phyloP scores from a whole-genome alignment of 352 stramenopile species.

The Elongisporangium undulatum region DNA sequence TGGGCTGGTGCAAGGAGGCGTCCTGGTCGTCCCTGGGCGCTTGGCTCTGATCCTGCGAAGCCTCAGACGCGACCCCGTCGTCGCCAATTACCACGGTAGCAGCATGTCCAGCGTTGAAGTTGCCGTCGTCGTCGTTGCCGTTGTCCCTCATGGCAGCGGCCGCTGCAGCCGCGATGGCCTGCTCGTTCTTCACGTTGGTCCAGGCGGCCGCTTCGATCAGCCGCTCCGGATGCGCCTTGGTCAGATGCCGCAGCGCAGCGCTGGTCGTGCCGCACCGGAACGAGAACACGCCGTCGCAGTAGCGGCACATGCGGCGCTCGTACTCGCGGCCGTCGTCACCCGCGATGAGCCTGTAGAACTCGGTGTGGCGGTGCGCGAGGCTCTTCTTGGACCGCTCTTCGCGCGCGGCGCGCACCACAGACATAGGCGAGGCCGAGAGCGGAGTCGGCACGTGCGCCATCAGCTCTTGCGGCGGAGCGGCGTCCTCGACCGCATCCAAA shows the following conservation, averaged over 20 bases:
- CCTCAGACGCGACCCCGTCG: neutral
- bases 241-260: constrained; percentile 44
- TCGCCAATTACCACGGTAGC: neutral
- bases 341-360: constrained; percentile 13
- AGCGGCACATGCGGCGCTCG: constrained; percentile 35
- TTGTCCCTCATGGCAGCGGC: neutral
- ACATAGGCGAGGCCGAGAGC: neutral
- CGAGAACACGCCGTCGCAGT: constrained; percentile 42
- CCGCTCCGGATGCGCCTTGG: constrained; percentile 23
- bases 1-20: neutral
- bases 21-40: neutral
- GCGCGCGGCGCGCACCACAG: neutral
- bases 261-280: constrained; percentile 53
- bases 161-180: neutral
- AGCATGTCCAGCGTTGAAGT: neutral
- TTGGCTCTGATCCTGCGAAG: neutral
- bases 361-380: constrained; percentile 32
- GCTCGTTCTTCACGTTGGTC: neutral
- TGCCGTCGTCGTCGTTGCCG: no score
- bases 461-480: neutral
- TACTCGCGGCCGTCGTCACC: constrained; percentile 26
- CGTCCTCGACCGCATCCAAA: neutral
- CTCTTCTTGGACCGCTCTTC: constrained; percentile 35
- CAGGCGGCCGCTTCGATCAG: neutral
- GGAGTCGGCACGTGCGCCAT: neutral